Conservation (phyloP, 2,329 filamentous ascomycete genomes). For the Raffaelea deltoideospora region DNA sequence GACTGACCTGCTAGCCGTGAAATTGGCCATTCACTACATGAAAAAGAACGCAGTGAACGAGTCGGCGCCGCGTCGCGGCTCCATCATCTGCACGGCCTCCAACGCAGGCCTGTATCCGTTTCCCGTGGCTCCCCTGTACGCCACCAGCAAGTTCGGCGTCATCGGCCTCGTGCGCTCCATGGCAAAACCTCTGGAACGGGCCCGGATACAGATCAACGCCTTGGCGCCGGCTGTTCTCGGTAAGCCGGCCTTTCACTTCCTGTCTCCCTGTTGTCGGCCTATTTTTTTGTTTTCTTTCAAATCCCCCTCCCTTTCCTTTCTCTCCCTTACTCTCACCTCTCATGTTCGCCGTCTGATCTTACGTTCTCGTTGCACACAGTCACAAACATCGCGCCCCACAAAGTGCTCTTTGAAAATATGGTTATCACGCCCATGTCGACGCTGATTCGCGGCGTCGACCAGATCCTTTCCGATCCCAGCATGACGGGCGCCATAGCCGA, state of each 20-base stretch:
- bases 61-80: conserved; percentile 16
- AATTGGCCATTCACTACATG: conserved; percentile 34
- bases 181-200: conserved; percentile 19
- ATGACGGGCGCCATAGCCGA: conserved; percentile 32
- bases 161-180: conserved; percentile 34
- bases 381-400: conserved; percentile 28
- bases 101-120: conserved; percentile 38
- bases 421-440: conserved; percentile 34
- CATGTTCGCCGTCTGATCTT: not conserved
- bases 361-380: no score
- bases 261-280: no score
- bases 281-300: no score
- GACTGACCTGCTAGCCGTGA: conserved; percentile 17
- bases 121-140: conserved; percentile 32
- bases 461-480: conserved; percentile 23
- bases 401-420: conserved; percentile 31
- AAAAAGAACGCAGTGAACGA: conserved; percentile 20
- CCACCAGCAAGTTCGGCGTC: conserved; percentile 29
- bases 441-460: conserved; percentile 24
- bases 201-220: conserved; percentile 34
- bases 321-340: not conserved
- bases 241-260: no score
- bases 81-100: conserved; percentile 36
- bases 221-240: conserved; percentile 33
- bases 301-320: conserved; percentile 7